Evolutionary conservation across 2,329 filamentous ascomycete genomes (phyloP).

Genomic region (Aspergillus oerlinghausenensis): DNA sequence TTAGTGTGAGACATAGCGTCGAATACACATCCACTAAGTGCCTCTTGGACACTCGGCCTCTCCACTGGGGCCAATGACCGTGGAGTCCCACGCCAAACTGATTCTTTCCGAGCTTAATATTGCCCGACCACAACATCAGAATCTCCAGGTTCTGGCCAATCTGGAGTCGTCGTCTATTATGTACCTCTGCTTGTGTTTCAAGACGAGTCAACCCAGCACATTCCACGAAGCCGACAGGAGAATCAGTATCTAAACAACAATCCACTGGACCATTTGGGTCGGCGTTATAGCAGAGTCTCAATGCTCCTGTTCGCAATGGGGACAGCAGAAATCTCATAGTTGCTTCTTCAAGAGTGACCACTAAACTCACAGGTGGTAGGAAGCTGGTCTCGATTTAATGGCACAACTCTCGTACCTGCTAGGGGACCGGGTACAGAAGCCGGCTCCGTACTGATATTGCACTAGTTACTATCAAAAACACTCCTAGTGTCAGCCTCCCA

Average conservation of each 20-base stretch:
- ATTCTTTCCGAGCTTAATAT: neutral
- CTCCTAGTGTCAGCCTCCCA: conserved; percentile 15
- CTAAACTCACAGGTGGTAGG: no score
- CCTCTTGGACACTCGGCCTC: conserved; percentile 1
- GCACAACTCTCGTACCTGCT: neutral
- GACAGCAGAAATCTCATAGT: neutral
- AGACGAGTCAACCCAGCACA: neutral
- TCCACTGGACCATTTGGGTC: neutral
- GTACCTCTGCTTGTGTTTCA: neutral
- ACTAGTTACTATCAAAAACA: conserved; percentile 6
- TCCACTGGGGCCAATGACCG: conserved; percentile 11
- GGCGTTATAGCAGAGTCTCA: neutral
- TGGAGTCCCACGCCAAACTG: neutral
- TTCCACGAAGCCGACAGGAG: neutral
- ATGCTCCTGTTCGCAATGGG: neutral
- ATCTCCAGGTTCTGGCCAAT: neutral
- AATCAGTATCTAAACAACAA: neutral
- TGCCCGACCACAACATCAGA: neutral
- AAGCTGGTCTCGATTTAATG: neutral
- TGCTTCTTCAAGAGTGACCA: neutral
- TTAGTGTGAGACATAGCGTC: conserved; percentile 21
- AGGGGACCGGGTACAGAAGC: no score
- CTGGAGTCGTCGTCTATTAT: neutral
- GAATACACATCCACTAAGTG: conserved; percentile 8
- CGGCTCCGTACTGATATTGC: neutral